Base-by-base conservation (phyloP, 2,329 filamentous ascomycete species). In the Neofusicoccum cordaticola region DNA sequence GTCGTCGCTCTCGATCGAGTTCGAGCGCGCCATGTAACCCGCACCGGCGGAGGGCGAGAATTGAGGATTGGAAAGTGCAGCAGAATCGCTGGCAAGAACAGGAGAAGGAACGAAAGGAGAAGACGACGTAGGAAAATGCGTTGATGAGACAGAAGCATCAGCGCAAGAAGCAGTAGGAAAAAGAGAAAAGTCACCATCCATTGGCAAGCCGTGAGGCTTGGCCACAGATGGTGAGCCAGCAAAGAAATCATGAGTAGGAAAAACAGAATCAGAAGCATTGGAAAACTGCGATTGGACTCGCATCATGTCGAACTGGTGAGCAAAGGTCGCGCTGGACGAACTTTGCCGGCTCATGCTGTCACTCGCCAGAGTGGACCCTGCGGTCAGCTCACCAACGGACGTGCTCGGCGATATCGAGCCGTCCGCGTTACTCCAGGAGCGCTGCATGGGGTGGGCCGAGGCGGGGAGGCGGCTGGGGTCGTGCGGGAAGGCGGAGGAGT, bases 331-430 rank as follows among this genome's bases (percentile, higher is more conserved):
- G 70, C 77, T 77, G 69, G 68, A 70, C 66, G 75, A 72, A 71
- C 81, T 83, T 71, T 74, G 74, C 67, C 81, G 78, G 70, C 80
- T 82, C 80, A 83, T 79, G 42, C 63, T 61, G 64, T 72, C 73
- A 73, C 75, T 77, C 57, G 74, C 71, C 50, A 72, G 70, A 72
- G 75, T 75, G 69, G 77, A 72, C 4, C 58, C 71, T 66, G 73
- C 72, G 52, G 77, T 77, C 71, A 76, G 72, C 66, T 76, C 70
- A 67, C 72, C 72, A 68, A 74, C 73, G 47, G 75, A 72, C 12
- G 76, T 77, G 67, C 73, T 74, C 62, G 77, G 75, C 17, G 75
- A 74, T 6, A 69, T 70, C 48, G 74, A 77, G 67, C 67, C 70
- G 67, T 77, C 74, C 47, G 70, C 68, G 63, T 68, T 70, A 62